Evolutionary conservation across 306 rosid genomes (phyloP).

Genomic region (Prosopis cineraria): DNA sequence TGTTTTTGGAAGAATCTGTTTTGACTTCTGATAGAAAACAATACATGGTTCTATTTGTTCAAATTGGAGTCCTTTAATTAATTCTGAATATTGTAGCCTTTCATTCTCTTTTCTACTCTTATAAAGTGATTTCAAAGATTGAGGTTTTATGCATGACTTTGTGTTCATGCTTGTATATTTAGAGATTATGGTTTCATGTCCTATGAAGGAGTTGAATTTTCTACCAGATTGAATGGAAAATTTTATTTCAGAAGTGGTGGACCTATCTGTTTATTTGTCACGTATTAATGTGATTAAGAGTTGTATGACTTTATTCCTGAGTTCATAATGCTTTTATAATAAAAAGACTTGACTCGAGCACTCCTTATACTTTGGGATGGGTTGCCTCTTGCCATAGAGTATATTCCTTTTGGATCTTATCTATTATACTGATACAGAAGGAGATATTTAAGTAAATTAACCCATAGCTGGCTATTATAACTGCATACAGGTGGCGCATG

Average conservation of each 20-base stretch:
- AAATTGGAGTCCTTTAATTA: background rate
- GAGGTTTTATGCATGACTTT: slow-evolving; percentile 6
- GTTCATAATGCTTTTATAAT: background rate
- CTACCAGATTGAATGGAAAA: background rate
- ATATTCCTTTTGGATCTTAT: slow-evolving; percentile 34
- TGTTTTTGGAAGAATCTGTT: background rate
- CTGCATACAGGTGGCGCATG: background rate
- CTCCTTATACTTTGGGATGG: slow-evolving; percentile 19
- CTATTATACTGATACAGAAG: slow-evolving; percentile 12
- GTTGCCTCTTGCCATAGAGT: slow-evolving; percentile 12
- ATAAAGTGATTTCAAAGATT: slow-evolving; percentile 1
- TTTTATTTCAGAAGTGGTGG: slow-evolving; percentile 17
- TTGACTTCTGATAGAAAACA: background rate
- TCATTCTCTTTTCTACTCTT: slow-evolving; percentile 7
- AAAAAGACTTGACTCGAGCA: slow-evolving; percentile 33
- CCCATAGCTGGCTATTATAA: background rate
- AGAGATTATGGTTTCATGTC: background rate
- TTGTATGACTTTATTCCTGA: slow-evolving; percentile 18
- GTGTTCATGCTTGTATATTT: slow-evolving; percentile 7
- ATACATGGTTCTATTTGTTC: background rate
- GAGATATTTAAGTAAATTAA: slow-evolving; percentile 10
- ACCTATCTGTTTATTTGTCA: slow-evolving; percentile 11
- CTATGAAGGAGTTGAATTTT: background rate
- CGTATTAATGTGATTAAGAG: slow-evolving; percentile 27
- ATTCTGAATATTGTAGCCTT: background rate